Evolutionary conservation across 2,329 filamentous ascomycete genomes (phyloP), one percentile per base, ranked within the genome.

Genomic region (Fusarium sp.): DNA sequence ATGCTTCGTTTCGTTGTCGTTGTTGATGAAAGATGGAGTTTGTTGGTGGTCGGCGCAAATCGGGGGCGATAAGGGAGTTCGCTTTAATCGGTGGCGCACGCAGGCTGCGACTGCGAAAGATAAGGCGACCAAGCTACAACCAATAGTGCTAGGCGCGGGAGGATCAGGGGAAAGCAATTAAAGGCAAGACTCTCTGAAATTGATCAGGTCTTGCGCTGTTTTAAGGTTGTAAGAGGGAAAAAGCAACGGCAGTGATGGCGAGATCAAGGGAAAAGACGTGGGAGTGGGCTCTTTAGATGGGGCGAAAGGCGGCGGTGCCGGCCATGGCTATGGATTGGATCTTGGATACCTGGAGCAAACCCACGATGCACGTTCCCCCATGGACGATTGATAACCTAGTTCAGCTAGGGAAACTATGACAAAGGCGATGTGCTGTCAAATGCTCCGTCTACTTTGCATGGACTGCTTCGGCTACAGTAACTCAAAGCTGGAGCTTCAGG

Each of bases 321-420:
- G 39, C 7, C 52, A 59, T 48, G 39, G 52, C 10, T 35, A 48
- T 23, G 54, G 54, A 57, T 57, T 34, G 56, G 34, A 58, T 27
- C 23, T 65, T 63, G 27, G 27, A 50, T 35, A 68, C 52, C 37
- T 60, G 65, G 69, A 73, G 58, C 61, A 67, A 73, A 41, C 45
- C 30, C 30, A 32, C 58, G 72, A 75, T 67, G 72, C 70, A 75
- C 69, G 52, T 62, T 62, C 71, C 48, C 59, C 67, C 63, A 70
- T 71, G 58, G 52, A 48, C 66, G 72, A 74, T 65, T 76, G 74
- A 78, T 77, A 77, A 78, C 43, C 68, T 43, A 54, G 48, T 32
- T 50, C 50, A 72, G 66, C 63, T 65, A 68, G 45, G 52, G 57
- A 39, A 61, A 67, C 67, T 67, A 65, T 73, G 73, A 68, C 68